Percentiles rank a stretch among this genome's conserved stretches.
These are phyloP conservation scores for Dillenia turbinata DNA, from an alignment of 164 flowering plant genomes.

Conservation along the genomic window DNA sequence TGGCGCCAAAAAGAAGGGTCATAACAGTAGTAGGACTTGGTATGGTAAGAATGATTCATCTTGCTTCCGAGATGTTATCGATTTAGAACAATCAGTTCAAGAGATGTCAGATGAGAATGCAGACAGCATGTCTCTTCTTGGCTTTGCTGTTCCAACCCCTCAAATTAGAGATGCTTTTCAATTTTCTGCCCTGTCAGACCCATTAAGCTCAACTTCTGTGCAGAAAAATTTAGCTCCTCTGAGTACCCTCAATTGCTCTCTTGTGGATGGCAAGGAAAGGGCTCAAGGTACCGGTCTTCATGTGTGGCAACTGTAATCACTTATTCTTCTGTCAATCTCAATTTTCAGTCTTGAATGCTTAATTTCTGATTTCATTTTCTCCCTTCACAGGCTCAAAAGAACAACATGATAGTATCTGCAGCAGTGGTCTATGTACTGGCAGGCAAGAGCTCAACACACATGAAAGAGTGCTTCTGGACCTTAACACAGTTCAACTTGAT, in stretches of 20 bases:
- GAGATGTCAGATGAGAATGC: slow-evolving; percentile 9
- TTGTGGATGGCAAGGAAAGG: slow-evolving; percentile 7
- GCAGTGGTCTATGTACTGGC: slow-evolving; percentile 2
- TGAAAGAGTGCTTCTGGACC: slow-evolving; percentile 23
- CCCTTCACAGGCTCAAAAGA: slow-evolving; percentile 23
- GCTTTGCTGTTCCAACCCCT: slow-evolving; percentile 8
- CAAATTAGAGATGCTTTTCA: slow-evolving; percentile 12
- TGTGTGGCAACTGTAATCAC: too few relatives aligned
- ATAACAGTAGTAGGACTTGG: slow-evolving; percentile 1
- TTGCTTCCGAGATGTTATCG: slow-evolving; percentile 17
- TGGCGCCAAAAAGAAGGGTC: slow-evolving; percentile 8
- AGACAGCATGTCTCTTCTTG: neutral
- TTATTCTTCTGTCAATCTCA: neutral
- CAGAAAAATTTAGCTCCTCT: slow-evolving; percentile 8
- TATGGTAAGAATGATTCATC: slow-evolving; percentile 6
- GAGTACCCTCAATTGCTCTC: slow-evolving; percentile 3
- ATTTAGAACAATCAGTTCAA: slow-evolving; percentile 31
- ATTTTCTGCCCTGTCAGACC: slow-evolving; percentile 8
- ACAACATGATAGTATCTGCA: neutral
- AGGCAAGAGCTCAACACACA: slow-evolving; percentile 7
- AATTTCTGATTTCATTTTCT: neutral
- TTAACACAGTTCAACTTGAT: slow-evolving; percentile 30
- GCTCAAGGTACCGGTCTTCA: neutral
- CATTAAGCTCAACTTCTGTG: slow-evolving; percentile 5
- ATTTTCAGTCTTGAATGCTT: slow-evolving; percentile 5